Evolutionary conservation across 148 eudicot genomes (phyloP).

Genomic region (Oxyria digyna): DNA sequence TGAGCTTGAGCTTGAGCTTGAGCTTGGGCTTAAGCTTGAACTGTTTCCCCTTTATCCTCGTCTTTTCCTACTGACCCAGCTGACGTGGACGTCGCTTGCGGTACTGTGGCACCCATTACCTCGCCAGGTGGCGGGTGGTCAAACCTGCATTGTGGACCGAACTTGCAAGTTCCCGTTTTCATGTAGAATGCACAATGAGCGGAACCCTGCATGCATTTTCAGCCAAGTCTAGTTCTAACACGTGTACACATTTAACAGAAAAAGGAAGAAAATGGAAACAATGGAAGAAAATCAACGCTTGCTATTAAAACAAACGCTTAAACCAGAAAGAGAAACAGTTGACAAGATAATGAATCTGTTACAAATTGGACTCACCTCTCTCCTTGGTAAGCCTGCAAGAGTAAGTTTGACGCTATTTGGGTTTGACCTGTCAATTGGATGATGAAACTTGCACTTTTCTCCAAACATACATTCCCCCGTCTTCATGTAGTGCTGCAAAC

Average conservation of each 20-base stretch:
- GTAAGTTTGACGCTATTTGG: conserved; percentile 50
- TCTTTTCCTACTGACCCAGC: conserved; percentile 6
- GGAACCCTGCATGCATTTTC: conserved; percentile 46
- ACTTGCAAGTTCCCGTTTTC: conserved; percentile 92
- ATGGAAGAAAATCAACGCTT: not conserved
- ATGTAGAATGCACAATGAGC: conserved; percentile 71
- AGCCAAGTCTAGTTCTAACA: not conserved
- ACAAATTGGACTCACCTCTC: conserved; percentile 55
- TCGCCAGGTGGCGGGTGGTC: conserved; percentile 98
- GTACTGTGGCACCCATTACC: conserved; percentile 44
- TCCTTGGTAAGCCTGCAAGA: conserved; percentile 93
- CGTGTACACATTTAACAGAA: not conserved
- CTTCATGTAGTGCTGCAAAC: conserved; percentile 73
- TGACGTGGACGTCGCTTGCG: conserved; percentile 20
- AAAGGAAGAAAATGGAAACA: not conserved
- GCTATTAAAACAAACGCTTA: not conserved
- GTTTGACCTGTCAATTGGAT: conserved; percentile 61
- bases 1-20: too few relatives aligned
- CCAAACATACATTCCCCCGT: conserved; percentile 77
- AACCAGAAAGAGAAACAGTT: not conserved
- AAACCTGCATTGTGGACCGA: conserved; percentile 73
- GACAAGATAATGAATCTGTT: too few relatives aligned
- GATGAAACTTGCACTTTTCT: conserved; percentile 80
- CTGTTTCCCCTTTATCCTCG: not conserved
- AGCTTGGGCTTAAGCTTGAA: not conserved